Percentiles rank a stretch among this genome's conserved stretches.
Evolutionary conservation across 176 grass and related monocot species (phyloP).

Genomic region (Ampelocalamus luodianensis): DNA sequence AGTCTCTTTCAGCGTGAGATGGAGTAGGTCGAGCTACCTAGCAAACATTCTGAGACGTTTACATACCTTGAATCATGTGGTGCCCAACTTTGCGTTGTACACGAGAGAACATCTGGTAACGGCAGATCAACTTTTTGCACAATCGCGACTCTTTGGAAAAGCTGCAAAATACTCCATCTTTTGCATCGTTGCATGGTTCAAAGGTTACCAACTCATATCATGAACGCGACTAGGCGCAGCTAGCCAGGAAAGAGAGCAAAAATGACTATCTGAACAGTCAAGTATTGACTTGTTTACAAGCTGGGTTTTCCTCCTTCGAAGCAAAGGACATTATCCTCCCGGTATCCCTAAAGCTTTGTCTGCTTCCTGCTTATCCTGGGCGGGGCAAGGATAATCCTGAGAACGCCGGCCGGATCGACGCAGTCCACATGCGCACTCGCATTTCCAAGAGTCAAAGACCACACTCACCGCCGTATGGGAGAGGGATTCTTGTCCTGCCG

Average conservation of each 20-base stretch:
- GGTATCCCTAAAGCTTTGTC: not conserved
- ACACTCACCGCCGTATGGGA: not conserved
- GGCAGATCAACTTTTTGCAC: not conserved
- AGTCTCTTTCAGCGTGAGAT: too few species aligned
- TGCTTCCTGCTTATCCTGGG: not conserved
- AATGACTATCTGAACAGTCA: not conserved
- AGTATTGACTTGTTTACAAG: not conserved
- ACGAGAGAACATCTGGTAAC: too few species aligned
- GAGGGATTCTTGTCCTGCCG: not conserved
- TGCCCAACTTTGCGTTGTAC: too few species aligned
- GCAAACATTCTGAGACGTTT: too few species aligned
- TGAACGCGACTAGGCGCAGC: not conserved
- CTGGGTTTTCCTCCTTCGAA: not conserved
- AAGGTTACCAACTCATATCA: not conserved
- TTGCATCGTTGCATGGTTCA: not conserved
- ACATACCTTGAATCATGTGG: too few species aligned
- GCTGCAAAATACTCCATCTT: not conserved
- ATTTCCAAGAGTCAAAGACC: not conserved
- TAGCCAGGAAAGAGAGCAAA: not conserved
- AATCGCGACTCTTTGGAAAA: not conserved
- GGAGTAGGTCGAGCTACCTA: too few species aligned
- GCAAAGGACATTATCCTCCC: not conserved
- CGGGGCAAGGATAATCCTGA: not conserved
- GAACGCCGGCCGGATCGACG: not conserved
- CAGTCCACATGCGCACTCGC: not conserved